Base-by-base conservation (phyloP, 2,329 filamentous ascomycete genomes). In the Tricladium varicosporioides region DNA sequence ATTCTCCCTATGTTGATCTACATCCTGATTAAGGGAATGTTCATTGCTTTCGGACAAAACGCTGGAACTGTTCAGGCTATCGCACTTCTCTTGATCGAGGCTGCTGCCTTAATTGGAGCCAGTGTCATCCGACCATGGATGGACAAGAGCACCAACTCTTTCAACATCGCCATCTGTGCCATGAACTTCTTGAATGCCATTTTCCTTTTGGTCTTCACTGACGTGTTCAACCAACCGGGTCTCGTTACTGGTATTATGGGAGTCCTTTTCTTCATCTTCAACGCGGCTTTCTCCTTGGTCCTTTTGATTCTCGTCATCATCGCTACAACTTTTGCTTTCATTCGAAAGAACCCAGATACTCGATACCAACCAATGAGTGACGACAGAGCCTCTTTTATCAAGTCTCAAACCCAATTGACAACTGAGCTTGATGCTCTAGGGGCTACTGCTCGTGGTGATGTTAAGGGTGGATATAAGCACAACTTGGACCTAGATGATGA, bases 91-190 rank as follows among this genome's bases (percentile, higher is more conserved):
- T 78, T 97, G 58, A 85, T 97, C 56, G 93, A 97, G 74, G 87
- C 87, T 1, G 83, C 75, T 52, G 87, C 89, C 65, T 80, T 97
- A 56, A 88, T 96, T 66, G 85, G 76, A 18, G 86, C 91, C 55
- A 88, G 86, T 59, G 87, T 96, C 53, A 77, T 97, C 64, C 87
- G 91, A 59, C 93, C 93, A 15, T 97, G 91, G 88, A 97, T 97
- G 93, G 93, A 97, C 80, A 96, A 96, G 84, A 93, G 92, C 77
- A 96, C 91, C 60, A 97, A 97, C 74, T 87, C 87, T 48, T 96
- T 96, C 81, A 97, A 97, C 76, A 96, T 97, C 69, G 84, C 91
- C 59, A 97, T 97, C 67, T 88, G 86, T 61, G 88, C 85, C 47
- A 80, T 96, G 74, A 97, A 96, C 79, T 96, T 97, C 73, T 73